Percentiles rank a stretch among this genome's conserved stretches.
Conservation (phyloP, 2,329 filamentous ascomycete genomes). For the Graphilbum fragrans region DNA sequence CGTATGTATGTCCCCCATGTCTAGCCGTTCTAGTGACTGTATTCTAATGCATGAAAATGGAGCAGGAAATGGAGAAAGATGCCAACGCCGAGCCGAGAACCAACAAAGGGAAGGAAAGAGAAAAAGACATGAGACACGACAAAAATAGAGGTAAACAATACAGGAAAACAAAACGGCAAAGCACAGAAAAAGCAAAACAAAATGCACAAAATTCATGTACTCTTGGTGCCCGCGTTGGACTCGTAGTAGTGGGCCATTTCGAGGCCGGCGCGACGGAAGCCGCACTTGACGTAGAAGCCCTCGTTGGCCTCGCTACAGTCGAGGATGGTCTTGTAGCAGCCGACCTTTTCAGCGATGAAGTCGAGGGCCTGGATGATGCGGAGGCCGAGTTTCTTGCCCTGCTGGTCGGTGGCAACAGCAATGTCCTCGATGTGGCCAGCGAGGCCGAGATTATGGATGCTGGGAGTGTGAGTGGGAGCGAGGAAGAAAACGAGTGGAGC, state of each 20-base stretch:
- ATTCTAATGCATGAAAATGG: too few relatives aligned
- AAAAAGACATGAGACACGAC: background rate
- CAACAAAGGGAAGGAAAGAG: too few relatives aligned
- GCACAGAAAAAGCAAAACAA: background rate
- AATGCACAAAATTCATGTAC: too few relatives aligned
- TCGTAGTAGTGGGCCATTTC: constrained; percentile 98
- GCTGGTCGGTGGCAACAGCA: constrained; percentile 85
- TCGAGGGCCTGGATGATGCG: constrained; percentile 91
- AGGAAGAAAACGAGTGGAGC: background rate
- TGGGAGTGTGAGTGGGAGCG: constrained; percentile 16
- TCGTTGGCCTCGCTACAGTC: constrained; percentile 95
- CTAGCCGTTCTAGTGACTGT: too few relatives aligned
- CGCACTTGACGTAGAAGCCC: constrained; percentile 97
- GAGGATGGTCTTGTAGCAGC: constrained; percentile 94
- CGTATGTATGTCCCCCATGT: too few relatives aligned
- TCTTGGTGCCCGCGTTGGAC: constrained; percentile 23
- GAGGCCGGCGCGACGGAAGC: constrained; percentile 79
- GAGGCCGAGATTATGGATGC: constrained; percentile 66
- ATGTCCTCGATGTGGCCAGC: constrained; percentile 98
- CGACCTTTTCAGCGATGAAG: constrained; percentile 72
- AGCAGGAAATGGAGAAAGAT: too few relatives aligned
- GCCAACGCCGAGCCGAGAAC: too few relatives aligned
- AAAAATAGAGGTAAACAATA: too few relatives aligned
- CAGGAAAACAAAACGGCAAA: background rate
- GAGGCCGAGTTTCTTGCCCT: constrained; percentile 91